phyloP scores from a whole-genome alignment of 257 asterid genomes.

The Ocimum tenuiflorum region DNA sequence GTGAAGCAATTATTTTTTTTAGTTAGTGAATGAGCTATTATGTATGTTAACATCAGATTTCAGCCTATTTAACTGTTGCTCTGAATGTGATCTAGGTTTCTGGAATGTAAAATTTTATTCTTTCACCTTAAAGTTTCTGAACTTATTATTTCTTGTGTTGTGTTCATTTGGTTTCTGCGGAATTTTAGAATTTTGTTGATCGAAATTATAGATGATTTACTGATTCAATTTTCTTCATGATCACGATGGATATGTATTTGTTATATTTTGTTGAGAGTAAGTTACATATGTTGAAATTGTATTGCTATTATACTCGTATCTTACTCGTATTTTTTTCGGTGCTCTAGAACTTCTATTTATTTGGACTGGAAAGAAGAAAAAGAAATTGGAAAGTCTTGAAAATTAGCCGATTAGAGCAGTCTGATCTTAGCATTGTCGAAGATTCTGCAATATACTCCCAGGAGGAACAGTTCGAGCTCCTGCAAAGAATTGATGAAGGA shows the following conservation, averaged over 20 bases:
- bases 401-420: slow-evolving; percentile 64
- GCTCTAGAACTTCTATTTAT: slow-evolving; percentile 71
- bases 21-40: not conserved
- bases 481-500: slow-evolving; percentile 68
- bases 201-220: no score
- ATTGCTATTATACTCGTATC: not conserved
- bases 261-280: no score
- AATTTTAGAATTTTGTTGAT: no score
- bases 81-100: no score
- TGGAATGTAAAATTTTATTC: not conserved
- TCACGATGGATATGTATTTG: no score
- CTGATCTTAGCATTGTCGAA: slow-evolving; percentile 58
- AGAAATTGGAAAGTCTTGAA: slow-evolving; percentile 75
- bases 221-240: no score
- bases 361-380: slow-evolving; percentile 70
- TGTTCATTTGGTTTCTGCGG: no score
- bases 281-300: no score
- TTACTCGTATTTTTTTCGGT: slow-evolving; percentile 5
- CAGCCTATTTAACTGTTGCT: not conserved
- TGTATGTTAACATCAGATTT: not conserved
- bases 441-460: slow-evolving; percentile 67
- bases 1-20: not conserved
- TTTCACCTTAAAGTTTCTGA: no score
- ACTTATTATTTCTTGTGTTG: no score
- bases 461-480: slow-evolving; percentile 59